These are phyloP conservation scores for Diaporthe vexans DNA, from an alignment of 2,329 filamentous ascomycete genomes.

Conservation along the genomic window DNA sequence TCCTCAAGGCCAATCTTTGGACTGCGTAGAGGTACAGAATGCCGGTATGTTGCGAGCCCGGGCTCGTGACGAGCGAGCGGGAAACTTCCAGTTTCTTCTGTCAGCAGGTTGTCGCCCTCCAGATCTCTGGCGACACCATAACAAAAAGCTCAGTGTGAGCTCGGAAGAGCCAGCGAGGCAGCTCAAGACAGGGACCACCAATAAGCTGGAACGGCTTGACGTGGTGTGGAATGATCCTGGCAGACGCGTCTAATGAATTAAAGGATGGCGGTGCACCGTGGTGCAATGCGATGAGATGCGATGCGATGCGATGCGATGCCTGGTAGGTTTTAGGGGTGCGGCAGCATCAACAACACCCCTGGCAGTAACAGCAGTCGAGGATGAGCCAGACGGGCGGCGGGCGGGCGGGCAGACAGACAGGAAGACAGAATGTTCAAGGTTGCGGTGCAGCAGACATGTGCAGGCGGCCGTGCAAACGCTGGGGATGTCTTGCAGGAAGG, in stretches of 20 bases:
- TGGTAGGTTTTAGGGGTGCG: constrained; percentile 12
- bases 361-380: constrained; percentile 2
- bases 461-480: constrained; percentile 28
- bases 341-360: constrained; percentile 14
- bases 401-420: background rate
- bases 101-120: constrained; percentile 15
- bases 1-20: constrained; percentile 14
- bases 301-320: constrained; percentile 15
- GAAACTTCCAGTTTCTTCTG: constrained; percentile 2
- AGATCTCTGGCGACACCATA: constrained; percentile 11
- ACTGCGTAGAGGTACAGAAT: background rate
- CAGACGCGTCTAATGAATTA: constrained; percentile 15
- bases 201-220: constrained; percentile 11
- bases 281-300: background rate
- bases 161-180: constrained; percentile 18
- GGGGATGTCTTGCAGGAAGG: constrained; percentile 33
- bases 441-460: constrained; percentile 3
- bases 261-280: constrained; percentile 19
- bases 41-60: background rate
- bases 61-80: background rate
- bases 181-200: constrained; percentile 15
- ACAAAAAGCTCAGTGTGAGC: background rate
- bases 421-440: background rate
- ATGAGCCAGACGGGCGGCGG: background rate
- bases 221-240: constrained; percentile 7